These are phyloP conservation scores for Tilletia caries DNA, from an alignment of 1,284 basidiomycete genomes.

Conservation along the genomic window DNA sequence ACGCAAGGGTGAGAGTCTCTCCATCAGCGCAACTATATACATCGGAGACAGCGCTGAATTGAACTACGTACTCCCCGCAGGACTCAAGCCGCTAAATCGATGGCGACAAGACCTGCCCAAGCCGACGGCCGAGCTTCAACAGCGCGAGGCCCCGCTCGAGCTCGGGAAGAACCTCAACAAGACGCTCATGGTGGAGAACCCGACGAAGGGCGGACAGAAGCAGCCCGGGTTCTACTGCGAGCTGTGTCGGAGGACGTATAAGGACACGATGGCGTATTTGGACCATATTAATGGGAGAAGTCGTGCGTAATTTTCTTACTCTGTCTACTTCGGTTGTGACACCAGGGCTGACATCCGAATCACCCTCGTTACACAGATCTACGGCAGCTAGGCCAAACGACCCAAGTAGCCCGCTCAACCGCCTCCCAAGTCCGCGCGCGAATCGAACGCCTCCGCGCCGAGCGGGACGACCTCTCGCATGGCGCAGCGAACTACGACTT, in stretches of 20 bases:
- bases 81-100: slow-evolving; percentile 33
- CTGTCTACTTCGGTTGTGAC: neutral
- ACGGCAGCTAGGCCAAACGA: slow-evolving; percentile 86
- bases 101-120: slow-evolving; percentile 38
- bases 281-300: slow-evolving; percentile 93
- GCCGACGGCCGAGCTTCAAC: slow-evolving; percentile 43
- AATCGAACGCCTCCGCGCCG: slow-evolving; percentile 72
- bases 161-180: slow-evolving; percentile 45
- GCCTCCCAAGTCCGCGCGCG: slow-evolving; percentile 84
- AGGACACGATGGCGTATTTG: slow-evolving; percentile 86
- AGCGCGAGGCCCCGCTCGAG: slow-evolving; percentile 34
- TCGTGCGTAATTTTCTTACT: slow-evolving; percentile 64
- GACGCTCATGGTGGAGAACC: slow-evolving; percentile 46
- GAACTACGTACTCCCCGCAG: slow-evolving; percentile 26
- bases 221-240: slow-evolving; percentile 55
- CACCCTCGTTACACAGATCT: slow-evolving; percentile 64
- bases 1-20: slow-evolving; percentile 20
- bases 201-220: slow-evolving; percentile 30
- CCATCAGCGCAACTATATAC: neutral
- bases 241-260: slow-evolving; percentile 67
- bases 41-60: too few relatives aligned
- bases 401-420: slow-evolving; percentile 81
- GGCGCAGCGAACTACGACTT: slow-evolving; percentile 71
- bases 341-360: neutral
- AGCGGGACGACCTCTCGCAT: slow-evolving; percentile 13